phyloP scores from a whole-genome alignment of 257 asterid genomes.

The Cynanchum wilfordii region DNA sequence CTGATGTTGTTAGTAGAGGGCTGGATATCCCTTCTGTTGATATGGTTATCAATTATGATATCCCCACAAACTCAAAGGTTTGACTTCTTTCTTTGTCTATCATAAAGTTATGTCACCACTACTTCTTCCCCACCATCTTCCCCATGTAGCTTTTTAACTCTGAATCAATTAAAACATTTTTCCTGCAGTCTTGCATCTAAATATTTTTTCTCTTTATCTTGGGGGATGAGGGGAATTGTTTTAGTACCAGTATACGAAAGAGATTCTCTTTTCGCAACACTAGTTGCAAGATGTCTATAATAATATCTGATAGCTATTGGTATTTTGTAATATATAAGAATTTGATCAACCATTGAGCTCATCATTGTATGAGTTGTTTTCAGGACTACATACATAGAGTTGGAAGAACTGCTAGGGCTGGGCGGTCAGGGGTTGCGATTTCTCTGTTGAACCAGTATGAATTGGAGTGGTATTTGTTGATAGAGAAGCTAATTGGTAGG shows the following conservation, averaged over 20 bases:
- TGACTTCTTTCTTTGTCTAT: conserved; percentile 4
- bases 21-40: conserved; percentile 92
- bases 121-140: neutral
- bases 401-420: conserved; percentile 99
- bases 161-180: neutral
- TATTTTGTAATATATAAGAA: neutral
- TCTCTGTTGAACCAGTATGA: conserved; percentile 83
- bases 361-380: conserved; percentile 14
- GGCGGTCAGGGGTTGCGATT: conserved; percentile 86
- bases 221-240: neutral
- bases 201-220: no score
- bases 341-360: neutral
- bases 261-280: neutral
- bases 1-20: conserved; percentile 97
- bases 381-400: conserved; percentile 97
- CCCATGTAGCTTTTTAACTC: neutral
- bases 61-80: conserved; percentile 91
- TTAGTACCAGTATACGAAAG: neutral
- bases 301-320: neutral
- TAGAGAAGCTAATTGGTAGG: conserved; percentile 79
- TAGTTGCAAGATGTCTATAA: neutral
- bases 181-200: neutral
- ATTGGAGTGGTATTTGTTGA: conserved; percentile 80
- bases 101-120: neutral
- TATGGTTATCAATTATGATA: conserved; percentile 85